These are phyloP conservation scores for Tylopilus balloui DNA, from an alignment of 768 basidiomycete genomes.

Conservation along the genomic window DNA sequence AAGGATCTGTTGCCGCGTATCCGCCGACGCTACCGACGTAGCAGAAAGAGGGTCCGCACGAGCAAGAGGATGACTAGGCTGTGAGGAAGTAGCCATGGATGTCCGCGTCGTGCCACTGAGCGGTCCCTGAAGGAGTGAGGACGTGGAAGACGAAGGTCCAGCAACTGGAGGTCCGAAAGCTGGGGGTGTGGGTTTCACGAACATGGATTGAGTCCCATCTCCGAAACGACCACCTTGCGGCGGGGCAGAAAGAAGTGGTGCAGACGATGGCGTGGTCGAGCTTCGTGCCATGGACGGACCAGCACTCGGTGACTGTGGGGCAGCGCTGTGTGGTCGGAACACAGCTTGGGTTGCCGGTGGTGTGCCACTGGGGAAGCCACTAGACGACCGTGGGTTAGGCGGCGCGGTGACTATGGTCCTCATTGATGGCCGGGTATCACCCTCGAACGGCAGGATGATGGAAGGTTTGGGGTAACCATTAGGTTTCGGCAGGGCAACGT, in stretches of 20 bases:
- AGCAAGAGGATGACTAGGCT: conserved; percentile 19
- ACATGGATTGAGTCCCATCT: conserved; percentile 81
- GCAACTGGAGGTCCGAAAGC: conserved; percentile 33
- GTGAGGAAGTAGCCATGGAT: conserved; percentile 1
- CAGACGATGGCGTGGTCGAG: conserved; percentile 20
- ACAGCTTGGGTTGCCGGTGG: conserved; percentile 19
- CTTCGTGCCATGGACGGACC: conserved; percentile 44
- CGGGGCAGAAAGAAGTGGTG: conserved; percentile 38
- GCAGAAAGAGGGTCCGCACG: conserved; percentile 12
- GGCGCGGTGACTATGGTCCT: conserved; percentile 21
- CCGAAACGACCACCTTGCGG: conserved; percentile 62
- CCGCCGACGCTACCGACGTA: conserved; percentile 5
- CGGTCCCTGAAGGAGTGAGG: conserved; percentile 23
- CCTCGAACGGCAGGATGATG: conserved; percentile 61
- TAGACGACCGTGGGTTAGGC: conserved; percentile 18
- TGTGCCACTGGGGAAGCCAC: conserved; percentile 18
- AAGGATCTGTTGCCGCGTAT: conserved; percentile 32
- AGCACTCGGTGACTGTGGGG: conserved; percentile 49
- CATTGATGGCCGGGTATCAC: conserved; percentile 38
- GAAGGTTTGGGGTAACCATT: conserved; percentile 58
- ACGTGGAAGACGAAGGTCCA: conserved; percentile 36
- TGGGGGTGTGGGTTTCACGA: conserved; percentile 48
- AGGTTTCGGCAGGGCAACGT: conserved; percentile 42
- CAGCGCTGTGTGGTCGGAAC: conserved; percentile 29
- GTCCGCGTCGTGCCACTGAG: conserved; percentile 11